Evolutionary conservation across 1,284 basidiomycete species (phyloP).

Genomic region (Leucoagaricus sp.): DNA sequence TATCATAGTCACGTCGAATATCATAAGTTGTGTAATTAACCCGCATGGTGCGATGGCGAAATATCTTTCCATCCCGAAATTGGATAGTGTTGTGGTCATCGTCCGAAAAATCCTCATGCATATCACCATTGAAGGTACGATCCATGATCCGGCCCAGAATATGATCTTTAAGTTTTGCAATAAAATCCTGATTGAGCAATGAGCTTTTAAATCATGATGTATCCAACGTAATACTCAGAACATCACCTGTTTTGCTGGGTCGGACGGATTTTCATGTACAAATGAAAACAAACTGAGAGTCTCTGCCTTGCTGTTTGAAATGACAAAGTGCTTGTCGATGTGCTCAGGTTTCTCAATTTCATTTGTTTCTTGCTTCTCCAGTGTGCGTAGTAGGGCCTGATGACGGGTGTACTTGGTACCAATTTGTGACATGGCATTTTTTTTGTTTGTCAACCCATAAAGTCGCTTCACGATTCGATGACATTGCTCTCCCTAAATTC

Average conservation of each 20-base stretch:
- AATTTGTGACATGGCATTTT: conserved; percentile 20
- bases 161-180: conserved; percentile 31
- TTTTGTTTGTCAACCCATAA: conserved; percentile 23
- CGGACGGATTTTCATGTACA: conserved; percentile 2
- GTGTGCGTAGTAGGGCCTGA: not conserved
- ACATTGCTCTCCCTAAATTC: conserved; percentile 18
- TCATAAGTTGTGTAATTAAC: conserved; percentile 51
- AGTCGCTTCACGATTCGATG: conserved; percentile 20
- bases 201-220: no score
- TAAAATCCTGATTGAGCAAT: conserved; percentile 22
- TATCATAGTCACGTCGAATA: conserved; percentile 36
- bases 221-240: no score
- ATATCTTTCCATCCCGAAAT: conserved; percentile 30
- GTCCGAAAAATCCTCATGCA: conserved; percentile 24
- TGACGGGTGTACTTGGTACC: conserved; percentile 11
- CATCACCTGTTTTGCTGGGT: conserved; percentile 19
- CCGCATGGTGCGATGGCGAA: conserved; percentile 28
- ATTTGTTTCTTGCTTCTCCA: not conserved
- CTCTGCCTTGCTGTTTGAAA: conserved; percentile 15
- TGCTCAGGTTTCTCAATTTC: not conserved
- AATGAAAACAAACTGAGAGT: conserved; percentile 13
- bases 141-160: conserved; percentile 25
- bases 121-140: conserved; percentile 28
- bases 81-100: conserved; percentile 25
- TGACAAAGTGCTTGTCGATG: conserved; percentile 12